Base-by-base conservation (phyloP, 176 grass and related monocot species). In the Cenchrus purpureus region DNA sequence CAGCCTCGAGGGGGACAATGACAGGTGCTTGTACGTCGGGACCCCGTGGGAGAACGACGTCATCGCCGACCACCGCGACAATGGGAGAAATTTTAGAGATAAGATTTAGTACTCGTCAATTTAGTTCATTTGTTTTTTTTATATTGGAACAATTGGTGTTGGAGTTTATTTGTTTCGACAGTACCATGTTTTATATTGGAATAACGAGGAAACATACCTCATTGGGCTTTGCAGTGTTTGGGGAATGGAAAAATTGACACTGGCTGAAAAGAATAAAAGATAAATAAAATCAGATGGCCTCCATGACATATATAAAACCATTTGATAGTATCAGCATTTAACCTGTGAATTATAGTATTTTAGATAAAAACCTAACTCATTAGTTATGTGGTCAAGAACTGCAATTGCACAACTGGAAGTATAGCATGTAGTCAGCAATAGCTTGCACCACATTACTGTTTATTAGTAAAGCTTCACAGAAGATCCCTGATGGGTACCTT, bases 401-500 rank as follows among this genome's bases (percentile, higher is more conserved):
- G 45, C 9, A 5, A 50, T 63, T 8, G 8, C 19, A 58, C 45
- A 9, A 1, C 50, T 58, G 16, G 3, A 13, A 48, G 62, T 62
- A 34, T 7, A 55, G 19, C 59, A 71, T 32, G 31, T 89, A 80
- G 29, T 60, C 22, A 25, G 22, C 22, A 25, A 25, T 25, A 25
- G 22, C 75, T 25, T 22, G 74, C 59, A 45, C 48, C 43, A 46
- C 6, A 50, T 10, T 16, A 17, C 16, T 52, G 65, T 19, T 37
- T 50, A 78, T 2, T 10, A 10, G 28, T 65, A 74, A 37, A 61
- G 62, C 34, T 52, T 71, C 81, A 81, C 53, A 91, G 72, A 87
- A 61, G 89, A 87, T 87, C 85, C 70, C 17, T 50, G 25, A 3
- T 82, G 55, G 37, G 10, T 46, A 79, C 77, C 81, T 80, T 57